These are phyloP conservation scores for Apiotrichum sp. DNA, from an alignment of 1,284 basidiomycete genomes.

Conservation along the genomic window DNA sequence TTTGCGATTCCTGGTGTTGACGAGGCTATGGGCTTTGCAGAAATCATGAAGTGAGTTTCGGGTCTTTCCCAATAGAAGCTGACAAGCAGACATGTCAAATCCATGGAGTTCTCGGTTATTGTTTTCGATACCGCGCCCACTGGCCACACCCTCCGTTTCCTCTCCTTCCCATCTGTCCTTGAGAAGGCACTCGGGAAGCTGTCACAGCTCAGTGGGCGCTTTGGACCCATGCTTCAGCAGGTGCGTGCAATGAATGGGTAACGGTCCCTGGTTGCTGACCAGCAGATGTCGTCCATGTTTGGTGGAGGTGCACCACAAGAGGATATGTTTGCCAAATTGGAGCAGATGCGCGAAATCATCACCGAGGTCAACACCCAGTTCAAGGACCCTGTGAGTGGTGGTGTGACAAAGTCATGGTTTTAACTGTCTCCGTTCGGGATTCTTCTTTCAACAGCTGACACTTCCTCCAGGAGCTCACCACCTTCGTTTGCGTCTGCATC, in stretches of 20 bases:
- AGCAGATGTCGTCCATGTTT: constrained; percentile 88
- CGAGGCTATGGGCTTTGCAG: constrained; percentile 99
- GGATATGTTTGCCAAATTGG: constrained; percentile 97
- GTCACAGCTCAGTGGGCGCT: constrained; percentile 79
- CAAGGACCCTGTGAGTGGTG: constrained; percentile 77
- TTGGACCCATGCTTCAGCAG: constrained; percentile 95
- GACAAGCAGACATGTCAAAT: constrained; percentile 81
- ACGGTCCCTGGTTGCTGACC: background rate
- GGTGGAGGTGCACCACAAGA: constrained; percentile 72
- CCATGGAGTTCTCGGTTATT: constrained; percentile 99
- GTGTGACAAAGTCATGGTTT: too few species aligned
- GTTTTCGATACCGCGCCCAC: constrained; percentile 99
- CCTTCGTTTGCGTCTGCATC: constrained; percentile 97
- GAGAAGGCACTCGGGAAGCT: constrained; percentile 97
- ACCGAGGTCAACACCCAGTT: constrained; percentile 99
- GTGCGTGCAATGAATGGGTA: constrained; percentile 43
- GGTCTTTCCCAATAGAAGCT: background rate
- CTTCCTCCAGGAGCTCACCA: constrained; percentile 76
- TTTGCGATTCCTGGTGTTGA: constrained; percentile 99
- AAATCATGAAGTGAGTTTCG: constrained; percentile 90
- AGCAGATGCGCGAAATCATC: constrained; percentile 93
- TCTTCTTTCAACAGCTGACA: background rate
- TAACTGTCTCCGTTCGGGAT: too few species aligned
- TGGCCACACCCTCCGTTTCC: constrained; percentile 94
- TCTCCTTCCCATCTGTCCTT: constrained; percentile 94